Percentiles rank a stretch among this genome's conserved stretches.
Conservation (phyloP, 208 protist species). For the Crithidia fasciculata region DNA sequence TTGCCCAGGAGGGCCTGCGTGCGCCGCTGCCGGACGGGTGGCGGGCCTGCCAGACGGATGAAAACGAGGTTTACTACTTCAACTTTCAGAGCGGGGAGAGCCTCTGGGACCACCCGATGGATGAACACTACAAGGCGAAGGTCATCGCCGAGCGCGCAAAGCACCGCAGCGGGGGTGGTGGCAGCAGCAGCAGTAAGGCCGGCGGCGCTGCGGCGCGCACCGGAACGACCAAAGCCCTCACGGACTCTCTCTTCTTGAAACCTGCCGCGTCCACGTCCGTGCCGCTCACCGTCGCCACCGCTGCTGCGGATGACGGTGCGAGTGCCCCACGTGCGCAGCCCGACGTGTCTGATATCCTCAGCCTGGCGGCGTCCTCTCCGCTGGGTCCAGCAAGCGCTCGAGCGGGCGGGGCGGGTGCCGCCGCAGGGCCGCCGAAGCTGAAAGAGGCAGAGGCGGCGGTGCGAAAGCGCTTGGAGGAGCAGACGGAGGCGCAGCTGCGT, state of each 20-base stretch:
- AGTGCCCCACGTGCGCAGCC: constrained; percentile 20
- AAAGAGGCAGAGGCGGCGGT: constrained; percentile 66
- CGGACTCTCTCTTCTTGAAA: constrained; percentile 37
- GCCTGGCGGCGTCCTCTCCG: constrained; percentile 8
- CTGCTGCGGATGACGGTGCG: constrained; percentile 7
- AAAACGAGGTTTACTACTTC: constrained; percentile 95
- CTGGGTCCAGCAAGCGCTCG: neutral
- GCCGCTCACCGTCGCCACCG: constrained; percentile 4
- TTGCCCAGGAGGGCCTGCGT: constrained; percentile 91
- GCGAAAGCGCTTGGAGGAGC: constrained; percentile 58
- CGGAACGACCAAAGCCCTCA: constrained; percentile 48
- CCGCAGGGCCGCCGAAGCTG: constrained; percentile 25
- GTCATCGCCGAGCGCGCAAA: constrained; percentile 61
- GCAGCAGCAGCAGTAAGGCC: neutral
- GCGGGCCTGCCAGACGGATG: constrained; percentile 90
- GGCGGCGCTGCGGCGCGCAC: constrained; percentile 1
- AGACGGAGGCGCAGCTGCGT: constrained; percentile 50
- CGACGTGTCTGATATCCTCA: constrained; percentile 30
- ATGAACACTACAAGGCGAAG: constrained; percentile 87
- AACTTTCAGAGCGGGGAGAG: constrained; percentile 92
- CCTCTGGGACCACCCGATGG: constrained; percentile 95
- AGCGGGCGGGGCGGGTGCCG: no score
- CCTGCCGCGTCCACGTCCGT: neutral
- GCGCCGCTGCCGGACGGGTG: constrained; percentile 92
- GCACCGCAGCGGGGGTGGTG: constrained; percentile 6